A percentile compares a stretch with the other conserved stretches of the same genome.
phyloP scores from a whole-genome alignment of 2,329 filamentous ascomycete species.

The Phaeosphaeria sp. region DNA sequence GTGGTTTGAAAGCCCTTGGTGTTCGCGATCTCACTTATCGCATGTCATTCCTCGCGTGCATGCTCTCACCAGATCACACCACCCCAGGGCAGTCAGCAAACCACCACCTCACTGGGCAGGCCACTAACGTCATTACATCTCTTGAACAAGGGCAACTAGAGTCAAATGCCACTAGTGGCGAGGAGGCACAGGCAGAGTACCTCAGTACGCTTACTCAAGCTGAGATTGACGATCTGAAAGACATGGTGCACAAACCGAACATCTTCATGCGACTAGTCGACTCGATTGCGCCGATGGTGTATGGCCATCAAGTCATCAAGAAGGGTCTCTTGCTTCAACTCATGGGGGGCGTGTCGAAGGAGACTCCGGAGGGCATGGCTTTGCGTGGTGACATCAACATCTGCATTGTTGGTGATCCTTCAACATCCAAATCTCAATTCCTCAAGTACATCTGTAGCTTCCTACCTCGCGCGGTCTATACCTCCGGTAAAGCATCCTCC shows the following conservation, averaged over 20 bases:
- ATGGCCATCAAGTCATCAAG: conserved; percentile 96
- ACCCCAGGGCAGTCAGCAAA: conserved; percentile 77
- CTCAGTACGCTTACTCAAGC: conserved; percentile 82
- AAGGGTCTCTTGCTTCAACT: conserved; percentile 93
- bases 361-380: conserved; percentile 91
- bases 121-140: conserved; percentile 83
- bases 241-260: conserved; percentile 93
- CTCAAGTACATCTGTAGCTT: conserved; percentile 98
- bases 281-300: conserved; percentile 95
- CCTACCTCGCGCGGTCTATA: conserved; percentile 95
- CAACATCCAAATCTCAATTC: conserved; percentile 97
- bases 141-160: conserved; percentile 77
- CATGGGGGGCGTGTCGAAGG: conserved; percentile 93
- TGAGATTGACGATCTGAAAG: conserved; percentile 89
- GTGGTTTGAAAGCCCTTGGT: conserved; percentile 88
- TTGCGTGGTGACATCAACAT: conserved; percentile 98
- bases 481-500: conserved; percentile 95
- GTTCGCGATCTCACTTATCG: conserved; percentile 95
- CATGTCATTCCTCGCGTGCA: conserved; percentile 94
- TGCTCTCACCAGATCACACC: conserved; percentile 88
- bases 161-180: conserved; percentile 67
- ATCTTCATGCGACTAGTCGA: conserved; percentile 93
- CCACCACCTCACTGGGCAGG: conserved; percentile 72
- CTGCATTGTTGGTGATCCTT: conserved; percentile 96
- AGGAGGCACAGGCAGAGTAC: conserved; percentile 86